Conservation (phyloP, 1,139 yeast genomes). For the Yamadazyma kanchanaburiensis region DNA sequence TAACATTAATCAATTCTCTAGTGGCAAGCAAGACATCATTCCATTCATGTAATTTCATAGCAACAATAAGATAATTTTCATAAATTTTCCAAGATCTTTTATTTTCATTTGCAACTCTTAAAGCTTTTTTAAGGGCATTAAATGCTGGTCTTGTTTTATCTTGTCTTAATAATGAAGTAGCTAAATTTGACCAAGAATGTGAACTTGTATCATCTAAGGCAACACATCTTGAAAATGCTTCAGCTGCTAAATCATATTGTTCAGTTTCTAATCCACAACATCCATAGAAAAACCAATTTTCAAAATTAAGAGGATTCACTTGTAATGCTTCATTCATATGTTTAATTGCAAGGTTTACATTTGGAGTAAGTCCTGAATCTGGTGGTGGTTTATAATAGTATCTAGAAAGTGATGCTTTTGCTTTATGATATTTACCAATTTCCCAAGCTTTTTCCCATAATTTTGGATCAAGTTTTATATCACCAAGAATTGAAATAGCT, state of each 20-base stretch:
- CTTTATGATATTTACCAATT: constrained; percentile 75
- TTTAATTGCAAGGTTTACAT: constrained; percentile 54
- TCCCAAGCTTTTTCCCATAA: constrained; percentile 90
- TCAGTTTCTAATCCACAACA: constrained; percentile 79
- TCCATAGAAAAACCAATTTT: constrained; percentile 92
- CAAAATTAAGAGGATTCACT: constrained; percentile 72
- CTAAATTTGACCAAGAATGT: constrained; percentile 92
- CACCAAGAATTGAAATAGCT: constrained; percentile 84
- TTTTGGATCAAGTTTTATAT: constrained; percentile 70
- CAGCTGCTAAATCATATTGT: constrained; percentile 78
- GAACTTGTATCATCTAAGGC: constrained; percentile 80
- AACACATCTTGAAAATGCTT: constrained; percentile 90
- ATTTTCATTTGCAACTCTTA: constrained; percentile 60
- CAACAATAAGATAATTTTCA: constrained; percentile 83
- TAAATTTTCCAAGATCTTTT: constrained; percentile 84
- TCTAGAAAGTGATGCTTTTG: constrained; percentile 79
- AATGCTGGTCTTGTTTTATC: constrained; percentile 75
- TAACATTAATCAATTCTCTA: constrained; percentile 52
- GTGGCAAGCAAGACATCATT: constrained; percentile 78
- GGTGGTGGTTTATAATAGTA: constrained; percentile 69
- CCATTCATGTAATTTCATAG: constrained; percentile 82
- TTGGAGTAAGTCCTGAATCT: constrained; percentile 47
- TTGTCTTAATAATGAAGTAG: constrained; percentile 68
- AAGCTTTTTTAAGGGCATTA: constrained; percentile 76
- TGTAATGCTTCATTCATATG: constrained; percentile 75